A percentile compares a stretch with the other conserved stretches of the same genome.
Evolutionary conservation across 352 stramenopile species (phyloP).

Genomic region (Globisporangium iwayamae): DNA sequence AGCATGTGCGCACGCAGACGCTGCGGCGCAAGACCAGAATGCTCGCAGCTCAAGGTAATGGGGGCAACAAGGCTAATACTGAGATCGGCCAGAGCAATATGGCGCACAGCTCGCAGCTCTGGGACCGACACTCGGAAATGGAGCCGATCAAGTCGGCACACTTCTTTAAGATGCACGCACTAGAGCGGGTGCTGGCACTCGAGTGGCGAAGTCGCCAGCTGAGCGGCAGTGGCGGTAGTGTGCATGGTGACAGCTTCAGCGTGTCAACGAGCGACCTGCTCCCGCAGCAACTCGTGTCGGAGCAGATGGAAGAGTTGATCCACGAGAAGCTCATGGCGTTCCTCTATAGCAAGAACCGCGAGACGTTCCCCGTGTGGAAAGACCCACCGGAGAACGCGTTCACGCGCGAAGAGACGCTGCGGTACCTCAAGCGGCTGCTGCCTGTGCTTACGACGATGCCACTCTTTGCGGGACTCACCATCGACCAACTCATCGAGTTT

Average conservation of each 20-base stretch:
- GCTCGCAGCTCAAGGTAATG: neutral
- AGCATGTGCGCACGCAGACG: constrained; percentile 12
- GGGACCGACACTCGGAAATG: constrained; percentile 11
- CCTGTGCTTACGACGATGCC: constrained; percentile 25
- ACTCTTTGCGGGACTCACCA: constrained; percentile 30
- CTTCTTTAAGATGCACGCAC: constrained; percentile 54
- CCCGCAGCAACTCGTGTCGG: constrained; percentile 3
- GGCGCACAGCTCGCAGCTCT: constrained; percentile 11
- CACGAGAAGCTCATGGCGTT: constrained; percentile 52
- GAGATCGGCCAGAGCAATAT: neutral
- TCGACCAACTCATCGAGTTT: constrained; percentile 59
- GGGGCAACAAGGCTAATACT: neutral
- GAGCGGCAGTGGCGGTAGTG: neutral
- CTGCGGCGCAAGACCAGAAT: constrained; percentile 1
- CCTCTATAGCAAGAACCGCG: constrained; percentile 49
- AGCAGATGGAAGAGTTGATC: constrained; percentile 25
- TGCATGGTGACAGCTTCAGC: neutral
- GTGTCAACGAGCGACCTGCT: constrained; percentile 1
- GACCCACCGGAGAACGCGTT: constrained; percentile 32
- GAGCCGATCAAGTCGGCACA: constrained; percentile 38
- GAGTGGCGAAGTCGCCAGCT: constrained; percentile 15
- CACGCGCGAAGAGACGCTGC: constrained; percentile 46
- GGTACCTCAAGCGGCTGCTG: constrained; percentile 35
- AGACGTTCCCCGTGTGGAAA: constrained; percentile 61
- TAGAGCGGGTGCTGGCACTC: constrained; percentile 39